Conservation (phyloP, 177 flowering plant species). For the Vitis hybrid region DNA sequence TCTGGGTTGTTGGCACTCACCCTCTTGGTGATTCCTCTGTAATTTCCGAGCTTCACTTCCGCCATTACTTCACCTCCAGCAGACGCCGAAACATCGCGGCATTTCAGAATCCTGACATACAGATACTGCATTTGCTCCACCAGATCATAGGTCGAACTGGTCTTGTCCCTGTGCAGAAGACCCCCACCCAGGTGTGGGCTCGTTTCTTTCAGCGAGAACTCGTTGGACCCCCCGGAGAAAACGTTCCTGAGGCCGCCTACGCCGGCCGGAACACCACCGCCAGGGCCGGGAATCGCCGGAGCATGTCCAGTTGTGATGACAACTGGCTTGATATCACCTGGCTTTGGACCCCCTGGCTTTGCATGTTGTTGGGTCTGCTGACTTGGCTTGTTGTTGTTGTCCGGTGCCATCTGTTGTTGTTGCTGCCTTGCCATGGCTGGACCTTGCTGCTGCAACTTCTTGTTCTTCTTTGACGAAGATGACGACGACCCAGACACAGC, state of each 20-base stretch:
- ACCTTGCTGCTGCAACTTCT: constrained; percentile 34
- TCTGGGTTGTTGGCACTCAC: constrained; percentile 29
- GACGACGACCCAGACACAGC: neutral
- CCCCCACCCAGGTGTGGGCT: constrained; percentile 62
- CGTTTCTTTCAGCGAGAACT: constrained; percentile 59
- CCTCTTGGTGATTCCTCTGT: constrained; percentile 55
- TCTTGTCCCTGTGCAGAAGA: constrained; percentile 37
- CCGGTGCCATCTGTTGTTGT: constrained; percentile 15
- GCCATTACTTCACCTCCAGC: constrained; percentile 42
- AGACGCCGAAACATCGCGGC: constrained; percentile 29
- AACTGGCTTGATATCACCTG: constrained; percentile 50
- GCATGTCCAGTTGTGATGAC: constrained; percentile 37
- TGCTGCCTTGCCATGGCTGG: constrained; percentile 20
- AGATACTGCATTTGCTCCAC: constrained; percentile 81
- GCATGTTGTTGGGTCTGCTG: constrained; percentile 20
- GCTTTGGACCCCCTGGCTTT: constrained; percentile 31
- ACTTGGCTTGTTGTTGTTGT: constrained; percentile 12
- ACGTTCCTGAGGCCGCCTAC: constrained; percentile 23
- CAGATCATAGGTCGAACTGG: constrained; percentile 59
- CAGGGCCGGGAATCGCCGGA: constrained; percentile 14
- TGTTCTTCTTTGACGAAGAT: constrained; percentile 29
- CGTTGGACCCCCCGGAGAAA: constrained; percentile 22
- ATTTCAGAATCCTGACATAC: constrained; percentile 62
- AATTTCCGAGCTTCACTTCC: constrained; percentile 70
- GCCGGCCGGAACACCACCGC: constrained; percentile 5